A percentile compares a stretch with the other conserved stretches of the same genome.
phyloP scores from a whole-genome alignment of 768 basidiomycete genomes.

The Strobilomyces dryophilus region DNA sequence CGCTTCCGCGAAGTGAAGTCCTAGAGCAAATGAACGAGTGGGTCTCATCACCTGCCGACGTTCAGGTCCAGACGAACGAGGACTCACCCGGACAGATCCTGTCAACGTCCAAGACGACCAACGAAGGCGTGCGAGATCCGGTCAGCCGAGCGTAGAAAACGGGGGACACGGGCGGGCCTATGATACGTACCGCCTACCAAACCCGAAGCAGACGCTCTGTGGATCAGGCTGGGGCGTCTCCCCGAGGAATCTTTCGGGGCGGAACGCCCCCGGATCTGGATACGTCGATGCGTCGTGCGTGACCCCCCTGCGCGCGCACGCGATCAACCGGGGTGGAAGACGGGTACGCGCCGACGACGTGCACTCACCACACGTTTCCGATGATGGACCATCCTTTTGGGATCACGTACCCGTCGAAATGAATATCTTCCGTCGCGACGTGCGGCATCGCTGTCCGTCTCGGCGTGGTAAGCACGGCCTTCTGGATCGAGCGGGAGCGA shows the following conservation, averaged over 20 bases:
- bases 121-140: background rate
- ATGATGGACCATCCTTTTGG: conserved; percentile 23
- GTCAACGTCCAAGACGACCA: too few species aligned
- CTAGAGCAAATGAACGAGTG: too few species aligned
- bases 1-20: conserved; percentile 24
- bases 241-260: conserved; percentile 33
- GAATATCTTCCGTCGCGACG: conserved; percentile 18
- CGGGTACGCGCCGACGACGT: too few species aligned
- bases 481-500: background rate
- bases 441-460: conserved; percentile 14
- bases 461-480: background rate
- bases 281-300: conserved; percentile 44
- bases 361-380: conserved; percentile 24
- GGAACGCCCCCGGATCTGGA: conserved; percentile 29
- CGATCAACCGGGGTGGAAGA: too few species aligned
- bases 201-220: conserved; percentile 21
- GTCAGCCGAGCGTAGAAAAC: background rate
- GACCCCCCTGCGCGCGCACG: conserved; percentile 43
- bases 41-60: background rate
- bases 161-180: background rate
- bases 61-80: background rate
- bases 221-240: conserved; percentile 17
- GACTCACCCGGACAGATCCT: conserved; percentile 21
- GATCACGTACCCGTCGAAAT: conserved; percentile 12
- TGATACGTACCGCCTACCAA: conserved; percentile 27